These are phyloP conservation scores for Meira nashicola DNA, from an alignment of 1,284 basidiomycete genomes.

Conservation along the genomic window DNA sequence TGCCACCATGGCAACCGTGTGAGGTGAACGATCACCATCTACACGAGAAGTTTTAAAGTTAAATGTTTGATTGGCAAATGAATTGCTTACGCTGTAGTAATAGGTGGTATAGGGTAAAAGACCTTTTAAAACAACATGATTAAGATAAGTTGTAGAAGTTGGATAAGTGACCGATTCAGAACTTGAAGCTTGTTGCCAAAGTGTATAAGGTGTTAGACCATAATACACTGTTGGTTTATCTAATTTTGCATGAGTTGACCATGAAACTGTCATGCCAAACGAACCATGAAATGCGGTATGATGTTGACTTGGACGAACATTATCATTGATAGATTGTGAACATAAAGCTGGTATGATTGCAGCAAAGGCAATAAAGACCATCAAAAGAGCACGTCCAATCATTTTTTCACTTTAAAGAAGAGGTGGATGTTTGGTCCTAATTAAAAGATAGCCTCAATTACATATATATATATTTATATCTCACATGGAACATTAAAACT, in stretches of 20 bases:
- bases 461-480: no score
- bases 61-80: not conserved
- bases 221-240: constrained; percentile 1
- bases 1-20: constrained; percentile 44
- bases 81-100: constrained; percentile 1
- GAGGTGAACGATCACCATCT: constrained; percentile 23
- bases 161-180: not conserved
- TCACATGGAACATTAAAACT: no score
- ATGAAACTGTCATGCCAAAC: constrained; percentile 1
- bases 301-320: not conserved
- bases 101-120: not conserved
- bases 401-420: no score
- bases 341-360: not conserved
- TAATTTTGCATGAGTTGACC: constrained; percentile 4
- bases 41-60: constrained; percentile 22
- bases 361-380: no score
- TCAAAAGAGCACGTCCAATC: no score
- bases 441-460: no score
- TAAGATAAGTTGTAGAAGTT: not conserved
- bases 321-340: not conserved
- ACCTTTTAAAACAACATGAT: not conserved
- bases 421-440: no score
- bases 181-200: not conserved
- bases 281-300: constrained; percentile 5
- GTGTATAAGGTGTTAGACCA: not conserved